Conservation (phyloP, 768 basidiomycete genomes). For the Rhodotorula babjevae region DNA sequence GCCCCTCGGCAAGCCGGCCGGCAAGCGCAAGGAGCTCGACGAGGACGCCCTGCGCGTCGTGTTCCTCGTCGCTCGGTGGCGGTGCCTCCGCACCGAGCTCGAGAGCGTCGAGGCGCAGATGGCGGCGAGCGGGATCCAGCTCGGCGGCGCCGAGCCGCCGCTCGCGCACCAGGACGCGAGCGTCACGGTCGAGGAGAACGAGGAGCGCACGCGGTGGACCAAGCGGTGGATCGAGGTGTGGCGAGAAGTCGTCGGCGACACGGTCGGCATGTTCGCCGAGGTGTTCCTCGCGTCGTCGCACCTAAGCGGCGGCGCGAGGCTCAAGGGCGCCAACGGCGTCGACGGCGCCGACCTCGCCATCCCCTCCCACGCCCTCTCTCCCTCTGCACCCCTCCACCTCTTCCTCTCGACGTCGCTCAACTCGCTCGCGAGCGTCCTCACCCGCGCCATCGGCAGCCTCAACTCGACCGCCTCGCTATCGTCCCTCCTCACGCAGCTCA, state of each 20-base stretch:
- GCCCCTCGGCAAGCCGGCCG: background rate
- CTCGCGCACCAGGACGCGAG: background rate
- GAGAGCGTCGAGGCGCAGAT: conserved; percentile 36
- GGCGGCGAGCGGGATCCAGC: conserved; percentile 20
- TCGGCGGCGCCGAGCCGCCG: background rate
- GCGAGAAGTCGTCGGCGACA: conserved; percentile 52
- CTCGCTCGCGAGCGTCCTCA: conserved; percentile 51
- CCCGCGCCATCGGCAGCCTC: conserved; percentile 55
- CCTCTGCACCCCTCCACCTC: conserved; percentile 56
- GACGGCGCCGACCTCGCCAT: background rate
- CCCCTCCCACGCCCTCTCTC: background rate
- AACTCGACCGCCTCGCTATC: conserved; percentile 60
- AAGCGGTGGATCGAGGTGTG: conserved; percentile 51
- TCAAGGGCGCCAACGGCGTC: too few species aligned
- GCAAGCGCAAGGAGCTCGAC: conserved; percentile 12
- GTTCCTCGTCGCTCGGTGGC: conserved; percentile 40
- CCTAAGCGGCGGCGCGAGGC: background rate
- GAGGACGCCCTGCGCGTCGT: conserved; percentile 41
- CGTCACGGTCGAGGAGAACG: conserved; percentile 33
- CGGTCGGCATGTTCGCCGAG: conserved; percentile 49
- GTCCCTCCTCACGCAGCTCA: conserved; percentile 82
- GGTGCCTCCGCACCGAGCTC: conserved; percentile 37
- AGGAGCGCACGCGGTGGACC: conserved; percentile 47
- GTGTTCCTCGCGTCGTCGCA: conserved; percentile 45
- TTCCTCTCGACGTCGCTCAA: conserved; percentile 54